A percentile compares a stretch with the other conserved stretches of the same genome.
Conservation (phyloP, 1,284 basidiomycete species). For the Apiotrichum laibachii region DNA sequence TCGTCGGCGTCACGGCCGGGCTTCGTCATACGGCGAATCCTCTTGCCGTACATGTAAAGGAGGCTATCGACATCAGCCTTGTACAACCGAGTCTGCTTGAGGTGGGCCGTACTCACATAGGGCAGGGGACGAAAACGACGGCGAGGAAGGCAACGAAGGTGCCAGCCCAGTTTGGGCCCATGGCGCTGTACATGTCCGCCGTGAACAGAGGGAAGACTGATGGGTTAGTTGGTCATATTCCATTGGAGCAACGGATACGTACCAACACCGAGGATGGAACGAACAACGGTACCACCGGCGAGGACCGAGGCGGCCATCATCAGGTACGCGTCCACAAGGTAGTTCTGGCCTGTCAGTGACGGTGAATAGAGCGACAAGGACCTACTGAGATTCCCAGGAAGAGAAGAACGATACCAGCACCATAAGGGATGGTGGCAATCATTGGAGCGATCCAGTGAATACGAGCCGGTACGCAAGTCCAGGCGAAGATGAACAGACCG, state of each 20-base stretch:
- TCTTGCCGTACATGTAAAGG: conserved; percentile 26
- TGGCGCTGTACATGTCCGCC: conserved; percentile 58
- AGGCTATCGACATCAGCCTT: conserved; percentile 14
- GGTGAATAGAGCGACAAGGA: neutral
- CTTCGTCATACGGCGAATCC: conserved; percentile 27
- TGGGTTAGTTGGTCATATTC: neutral
- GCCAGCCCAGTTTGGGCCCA: conserved; percentile 62
- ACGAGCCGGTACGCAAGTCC: conserved; percentile 58
- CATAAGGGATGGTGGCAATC: conserved; percentile 63
- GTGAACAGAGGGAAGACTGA: conserved; percentile 59
- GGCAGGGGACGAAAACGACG: conserved; percentile 23
- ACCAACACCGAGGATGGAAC: conserved; percentile 59
- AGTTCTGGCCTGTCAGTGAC: conserved; percentile 31
- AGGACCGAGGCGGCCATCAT: conserved; percentile 58
- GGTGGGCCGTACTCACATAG: conserved; percentile 8
- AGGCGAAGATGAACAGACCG: conserved; percentile 43
- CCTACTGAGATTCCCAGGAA: conserved; percentile 25
- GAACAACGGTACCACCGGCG: conserved; percentile 65
- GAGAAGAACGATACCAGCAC: conserved; percentile 43
- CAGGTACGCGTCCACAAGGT: conserved; percentile 64
- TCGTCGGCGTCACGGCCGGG: conserved; percentile 28
- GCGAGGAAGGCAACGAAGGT: conserved; percentile 35
- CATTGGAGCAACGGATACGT: no score
- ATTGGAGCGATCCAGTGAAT: conserved; percentile 65
- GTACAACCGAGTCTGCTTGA: neutral